phyloP scores from a whole-genome alignment of 768 basidiomycete genomes.

The Boletus fagicola region DNA sequence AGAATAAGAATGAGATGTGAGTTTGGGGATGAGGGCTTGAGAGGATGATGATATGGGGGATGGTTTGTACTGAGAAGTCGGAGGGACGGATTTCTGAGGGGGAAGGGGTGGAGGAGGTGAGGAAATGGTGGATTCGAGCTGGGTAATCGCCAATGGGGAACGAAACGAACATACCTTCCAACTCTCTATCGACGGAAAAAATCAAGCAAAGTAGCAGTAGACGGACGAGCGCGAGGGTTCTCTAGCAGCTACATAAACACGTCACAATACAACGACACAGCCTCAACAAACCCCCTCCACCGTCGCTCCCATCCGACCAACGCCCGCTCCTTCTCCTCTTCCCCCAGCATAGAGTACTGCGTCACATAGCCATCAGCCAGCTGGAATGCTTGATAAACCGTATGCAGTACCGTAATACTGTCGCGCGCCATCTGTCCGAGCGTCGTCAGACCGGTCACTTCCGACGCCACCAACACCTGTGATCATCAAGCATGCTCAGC shows the following conservation, averaged over 20 bases:
- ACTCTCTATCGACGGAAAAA: neutral
- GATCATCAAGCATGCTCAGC: neutral
- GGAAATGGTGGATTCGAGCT: conserved; percentile 55
- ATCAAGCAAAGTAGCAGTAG: neutral
- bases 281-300: conserved; percentile 47
- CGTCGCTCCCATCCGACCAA: conserved; percentile 43
- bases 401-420: conserved; percentile 49
- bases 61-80: conserved; percentile 38
- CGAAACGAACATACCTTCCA: conserved; percentile 37
- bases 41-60: conserved; percentile 39
- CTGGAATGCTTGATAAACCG: neutral
- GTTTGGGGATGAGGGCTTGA: conserved; percentile 45
- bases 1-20: conserved; percentile 37
- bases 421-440: conserved; percentile 60
- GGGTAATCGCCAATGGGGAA: conserved; percentile 40
- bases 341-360: conserved; percentile 51
- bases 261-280: conserved; percentile 20
- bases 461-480: conserved; percentile 62
- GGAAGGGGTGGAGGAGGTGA: conserved; percentile 53
- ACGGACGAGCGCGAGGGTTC: conserved; percentile 11
- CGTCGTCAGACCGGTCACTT: conserved; percentile 59
- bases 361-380: conserved; percentile 5
- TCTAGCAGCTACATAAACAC: conserved; percentile 11
- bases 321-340: conserved; percentile 43
- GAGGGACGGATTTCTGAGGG: conserved; percentile 48